Conservation (phyloP, 2,329 filamentous ascomycete species). For the Hirsutella thompsonii region DNA sequence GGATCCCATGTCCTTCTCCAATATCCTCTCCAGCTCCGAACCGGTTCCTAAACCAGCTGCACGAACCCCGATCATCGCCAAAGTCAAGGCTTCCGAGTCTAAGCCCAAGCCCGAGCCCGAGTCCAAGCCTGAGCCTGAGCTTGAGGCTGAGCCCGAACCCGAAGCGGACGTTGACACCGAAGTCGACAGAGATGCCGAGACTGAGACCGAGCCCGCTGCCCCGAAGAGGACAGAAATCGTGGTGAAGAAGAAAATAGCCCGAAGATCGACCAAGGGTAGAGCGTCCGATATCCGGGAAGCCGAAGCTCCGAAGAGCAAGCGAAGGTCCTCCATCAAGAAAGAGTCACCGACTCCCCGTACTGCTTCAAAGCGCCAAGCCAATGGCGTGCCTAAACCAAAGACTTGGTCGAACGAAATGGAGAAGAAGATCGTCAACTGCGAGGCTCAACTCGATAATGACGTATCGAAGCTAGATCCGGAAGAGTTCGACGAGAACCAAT, state of each 20-base stretch:
- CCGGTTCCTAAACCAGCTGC: conserved; percentile 43
- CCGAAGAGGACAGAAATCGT: conserved; percentile 13
- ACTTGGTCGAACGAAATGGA: conserved; percentile 41
- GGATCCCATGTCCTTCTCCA: conserved; percentile 92
- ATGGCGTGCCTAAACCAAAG: conserved; percentile 53
- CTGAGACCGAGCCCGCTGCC: conserved; percentile 16
- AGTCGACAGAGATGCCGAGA: conserved; percentile 21
- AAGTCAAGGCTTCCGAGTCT: conserved; percentile 10
- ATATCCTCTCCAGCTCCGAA: conserved; percentile 74
- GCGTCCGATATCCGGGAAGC: conserved; percentile 37
- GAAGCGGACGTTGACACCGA: conserved; percentile 17
- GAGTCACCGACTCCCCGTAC: conserved; percentile 34
- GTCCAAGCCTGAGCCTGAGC: conserved; percentile 9
- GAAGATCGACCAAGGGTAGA: conserved; percentile 32
- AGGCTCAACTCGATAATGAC: conserved; percentile 28
- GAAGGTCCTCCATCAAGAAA: conserved; percentile 38
- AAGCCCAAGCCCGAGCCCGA: conserved; percentile 7
- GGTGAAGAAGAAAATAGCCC: conserved; percentile 17
- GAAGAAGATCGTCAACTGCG: conserved; percentile 24
- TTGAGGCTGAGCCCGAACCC: conserved; percentile 7
- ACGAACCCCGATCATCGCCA: conserved; percentile 24
- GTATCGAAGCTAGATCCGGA: conserved; percentile 31
- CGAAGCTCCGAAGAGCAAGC: conserved; percentile 32
- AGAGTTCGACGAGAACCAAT: conserved; percentile 31
- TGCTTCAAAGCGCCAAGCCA: conserved; percentile 44